Percentiles rank a stretch among this genome's conserved stretches.
Conservation (phyloP, 106 monocot species). For the Acanthochlamys bracteata region DNA sequence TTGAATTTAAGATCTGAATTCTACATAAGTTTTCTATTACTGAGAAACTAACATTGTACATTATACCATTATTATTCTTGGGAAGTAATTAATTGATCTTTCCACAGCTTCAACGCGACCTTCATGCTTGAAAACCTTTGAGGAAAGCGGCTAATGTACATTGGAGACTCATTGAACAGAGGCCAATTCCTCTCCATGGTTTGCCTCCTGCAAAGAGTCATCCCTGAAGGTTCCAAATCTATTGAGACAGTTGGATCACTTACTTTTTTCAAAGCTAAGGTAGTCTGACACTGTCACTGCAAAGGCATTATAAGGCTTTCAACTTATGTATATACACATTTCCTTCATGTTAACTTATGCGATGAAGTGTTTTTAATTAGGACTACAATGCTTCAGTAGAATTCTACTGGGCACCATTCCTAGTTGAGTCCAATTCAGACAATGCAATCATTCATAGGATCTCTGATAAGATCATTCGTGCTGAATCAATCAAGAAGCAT, state of each 20-base stretch:
- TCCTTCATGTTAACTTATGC: neutral
- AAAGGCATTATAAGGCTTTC: too few species aligned
- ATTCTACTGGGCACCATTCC: slow-evolving; percentile 66
- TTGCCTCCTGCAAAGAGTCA: neutral
- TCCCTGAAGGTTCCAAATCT: neutral
- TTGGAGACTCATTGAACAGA: slow-evolving; percentile 1
- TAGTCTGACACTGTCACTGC: neutral
- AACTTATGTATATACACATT: neutral
- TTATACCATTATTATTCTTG: too few species aligned
- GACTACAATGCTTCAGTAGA: slow-evolving; percentile 16
- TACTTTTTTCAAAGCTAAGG: slow-evolving; percentile 3
- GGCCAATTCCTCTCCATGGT: slow-evolving; percentile 3
- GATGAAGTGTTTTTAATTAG: neutral
- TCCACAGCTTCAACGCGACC: slow-evolving; percentile 3
- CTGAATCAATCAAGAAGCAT: slow-evolving; percentile 40
- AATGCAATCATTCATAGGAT: slow-evolving; percentile 37
- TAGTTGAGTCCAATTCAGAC: slow-evolving; percentile 57
- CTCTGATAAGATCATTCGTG: slow-evolving; percentile 20
- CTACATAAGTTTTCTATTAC: too few species aligned
- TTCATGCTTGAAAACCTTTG: slow-evolving; percentile 5
- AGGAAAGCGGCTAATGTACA: slow-evolving; percentile 1
- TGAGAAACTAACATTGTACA: too few species aligned
- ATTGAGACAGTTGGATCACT: neutral
- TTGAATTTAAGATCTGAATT: too few species aligned
- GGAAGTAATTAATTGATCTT: too few species aligned